These are phyloP conservation scores for Pyrrhoderma noxium DNA, from an alignment of 1,284 basidiomycete genomes.

Conservation along the genomic window DNA sequence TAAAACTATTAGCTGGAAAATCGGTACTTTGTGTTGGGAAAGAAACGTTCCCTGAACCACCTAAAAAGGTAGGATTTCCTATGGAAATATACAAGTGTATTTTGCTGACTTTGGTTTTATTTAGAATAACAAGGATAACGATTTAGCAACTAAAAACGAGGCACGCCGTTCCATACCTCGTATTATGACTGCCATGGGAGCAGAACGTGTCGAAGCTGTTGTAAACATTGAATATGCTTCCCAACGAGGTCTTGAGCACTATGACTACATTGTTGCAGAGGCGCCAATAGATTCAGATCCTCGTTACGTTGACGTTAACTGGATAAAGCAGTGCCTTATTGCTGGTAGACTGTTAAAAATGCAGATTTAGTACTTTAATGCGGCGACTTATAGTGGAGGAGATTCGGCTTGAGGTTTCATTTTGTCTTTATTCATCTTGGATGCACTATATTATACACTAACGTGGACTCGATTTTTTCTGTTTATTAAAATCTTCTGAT, in stretches of 20 bases:
- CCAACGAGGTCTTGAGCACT: conserved; percentile 28
- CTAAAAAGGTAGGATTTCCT: conserved; percentile 32
- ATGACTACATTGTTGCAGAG: conserved; percentile 63
- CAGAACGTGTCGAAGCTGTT: conserved; percentile 55
- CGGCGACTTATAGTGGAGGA: no score
- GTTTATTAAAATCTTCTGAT: no score
- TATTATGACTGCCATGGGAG: conserved; percentile 71
- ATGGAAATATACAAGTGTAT: neutral
- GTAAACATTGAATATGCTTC: conserved; percentile 32
- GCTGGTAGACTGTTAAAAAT: conserved; percentile 38
- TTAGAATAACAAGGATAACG: neutral
- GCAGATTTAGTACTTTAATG: no score
- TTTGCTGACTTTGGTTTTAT: conserved; percentile 1
- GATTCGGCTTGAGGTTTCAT: no score
- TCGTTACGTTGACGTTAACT: conserved; percentile 46
- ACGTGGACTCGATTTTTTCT: no score
- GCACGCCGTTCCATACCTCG: conserved; percentile 31
- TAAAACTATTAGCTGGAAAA: conserved; percentile 46
- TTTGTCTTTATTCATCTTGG: no score
- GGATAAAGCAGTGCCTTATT: conserved; percentile 80
- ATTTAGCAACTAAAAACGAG: conserved; percentile 6
- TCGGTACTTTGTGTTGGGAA: conserved; percentile 49
- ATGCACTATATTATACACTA: no score
- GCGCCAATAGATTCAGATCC: conserved; percentile 26
- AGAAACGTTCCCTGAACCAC: conserved; percentile 43